phyloP scores from a whole-genome alignment of 306 rosid genomes.

The Glycine tomentella region DNA sequence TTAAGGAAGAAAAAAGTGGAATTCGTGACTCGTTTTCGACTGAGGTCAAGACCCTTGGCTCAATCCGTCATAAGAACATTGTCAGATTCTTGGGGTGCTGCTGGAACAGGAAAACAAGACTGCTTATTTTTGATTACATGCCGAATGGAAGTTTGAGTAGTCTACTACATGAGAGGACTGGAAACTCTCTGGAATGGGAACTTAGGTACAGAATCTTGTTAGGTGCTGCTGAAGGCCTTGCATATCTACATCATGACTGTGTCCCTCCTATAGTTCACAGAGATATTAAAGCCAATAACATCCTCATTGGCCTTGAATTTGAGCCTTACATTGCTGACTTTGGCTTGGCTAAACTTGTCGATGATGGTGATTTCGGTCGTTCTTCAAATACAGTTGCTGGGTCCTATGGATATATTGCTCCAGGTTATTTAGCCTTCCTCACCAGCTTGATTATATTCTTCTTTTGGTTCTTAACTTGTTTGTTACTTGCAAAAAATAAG shows the following conservation, averaged over 20 bases:
- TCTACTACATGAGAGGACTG: conserved; percentile 83
- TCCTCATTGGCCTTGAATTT: conserved; percentile 92
- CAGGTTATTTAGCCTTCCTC: conserved; percentile 62
- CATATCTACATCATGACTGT: conserved; percentile 97
- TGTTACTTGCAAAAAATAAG: not conserved
- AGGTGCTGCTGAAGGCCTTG: conserved; percentile 93
- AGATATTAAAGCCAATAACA: conserved; percentile 96
- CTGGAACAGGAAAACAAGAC: conserved; percentile 74
- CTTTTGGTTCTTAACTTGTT: not conserved
- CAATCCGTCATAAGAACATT: conserved; percentile 94
- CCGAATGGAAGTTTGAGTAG: conserved; percentile 90
- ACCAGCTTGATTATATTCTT: conserved; percentile 1
- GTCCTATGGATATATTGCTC: conserved; percentile 98
- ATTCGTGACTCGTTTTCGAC: conserved; percentile 84
- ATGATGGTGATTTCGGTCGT: conserved; percentile 77
- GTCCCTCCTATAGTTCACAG: conserved; percentile 96
- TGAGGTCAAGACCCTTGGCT: conserved; percentile 85
- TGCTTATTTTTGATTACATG: conserved; percentile 94
- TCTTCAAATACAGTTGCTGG: conserved; percentile 96
- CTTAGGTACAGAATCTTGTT: conserved; percentile 80
- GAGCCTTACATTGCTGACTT: conserved; percentile 97
- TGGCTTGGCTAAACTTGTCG: conserved; percentile 93
- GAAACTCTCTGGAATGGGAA: conserved; percentile 90
- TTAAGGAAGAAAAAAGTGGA: conserved; percentile 68
- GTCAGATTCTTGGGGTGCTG: conserved; percentile 90